phyloP scores from a whole-genome alignment of 495 filamentous ascomycete genomes.

The Parathielavia appendiculata region DNA sequence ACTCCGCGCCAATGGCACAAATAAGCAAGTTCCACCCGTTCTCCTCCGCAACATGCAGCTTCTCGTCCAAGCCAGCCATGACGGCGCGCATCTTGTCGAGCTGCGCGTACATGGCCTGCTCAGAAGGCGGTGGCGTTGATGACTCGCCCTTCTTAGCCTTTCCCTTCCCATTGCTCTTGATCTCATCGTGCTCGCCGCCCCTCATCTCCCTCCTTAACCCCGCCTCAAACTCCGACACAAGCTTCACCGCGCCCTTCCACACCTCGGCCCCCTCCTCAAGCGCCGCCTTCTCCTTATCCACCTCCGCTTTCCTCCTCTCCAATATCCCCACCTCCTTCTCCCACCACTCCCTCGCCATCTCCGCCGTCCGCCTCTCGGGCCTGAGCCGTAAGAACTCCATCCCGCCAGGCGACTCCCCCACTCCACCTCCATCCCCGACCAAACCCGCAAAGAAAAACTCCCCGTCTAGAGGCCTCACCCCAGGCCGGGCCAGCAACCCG shows the following conservation, averaged over 20 bases:
- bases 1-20: constrained; percentile 81
- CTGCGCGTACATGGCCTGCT: constrained; percentile 41
- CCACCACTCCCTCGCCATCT: constrained; percentile 77
- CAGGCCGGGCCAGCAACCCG: constrained; percentile 65
- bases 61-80: constrained; percentile 54
- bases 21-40: constrained; percentile 83
- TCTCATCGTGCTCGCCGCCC: constrained; percentile 11
- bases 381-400: constrained; percentile 53
- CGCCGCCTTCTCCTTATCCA: constrained; percentile 65
- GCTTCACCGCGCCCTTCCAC: constrained; percentile 65
- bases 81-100: constrained; percentile 53
- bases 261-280: constrained; percentile 77
- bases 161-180: constrained; percentile 24
- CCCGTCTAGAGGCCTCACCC: constrained; percentile 40
- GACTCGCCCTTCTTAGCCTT: background rate
- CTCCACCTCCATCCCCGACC: constrained; percentile 22
- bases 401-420: constrained; percentile 24
- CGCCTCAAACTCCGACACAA: constrained; percentile 66
- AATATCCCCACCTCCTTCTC: constrained; percentile 56
- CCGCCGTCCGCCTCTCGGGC: constrained; percentile 63
- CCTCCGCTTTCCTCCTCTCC: constrained; percentile 51
- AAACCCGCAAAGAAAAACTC: constrained; percentile 32
- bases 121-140: constrained; percentile 15
- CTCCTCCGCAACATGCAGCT: constrained; percentile 55
- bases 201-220: constrained; percentile 54